phyloP scores from a whole-genome alignment of 1,284 basidiomycete species.

The Ceratobasidium sp. region DNA sequence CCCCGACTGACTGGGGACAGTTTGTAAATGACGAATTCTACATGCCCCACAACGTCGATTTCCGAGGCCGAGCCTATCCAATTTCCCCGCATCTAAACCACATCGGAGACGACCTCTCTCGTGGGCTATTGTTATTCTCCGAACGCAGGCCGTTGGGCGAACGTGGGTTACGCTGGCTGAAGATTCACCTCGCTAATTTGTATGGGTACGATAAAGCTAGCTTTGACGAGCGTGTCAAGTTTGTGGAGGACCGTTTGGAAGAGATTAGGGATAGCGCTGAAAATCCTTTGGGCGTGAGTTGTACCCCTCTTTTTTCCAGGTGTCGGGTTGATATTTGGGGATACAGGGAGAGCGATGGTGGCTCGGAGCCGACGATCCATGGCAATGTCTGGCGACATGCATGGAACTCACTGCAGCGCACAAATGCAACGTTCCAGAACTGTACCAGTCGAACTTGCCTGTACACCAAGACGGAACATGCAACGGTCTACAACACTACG shows the following conservation, averaged over 20 bases:
- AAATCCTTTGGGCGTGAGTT: constrained; percentile 75
- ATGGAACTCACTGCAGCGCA: constrained; percentile 83
- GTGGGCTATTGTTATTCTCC: constrained; percentile 86
- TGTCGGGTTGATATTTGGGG: neutral
- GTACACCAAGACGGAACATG: constrained; percentile 99
- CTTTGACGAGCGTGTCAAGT: constrained; percentile 87
- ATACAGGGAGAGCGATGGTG: constrained; percentile 78
- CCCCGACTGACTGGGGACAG: constrained; percentile 52
- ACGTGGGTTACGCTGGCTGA: constrained; percentile 82
- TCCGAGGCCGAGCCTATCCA: constrained; percentile 96
- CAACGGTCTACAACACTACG: constrained; percentile 98
- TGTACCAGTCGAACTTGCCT: constrained; percentile 78
- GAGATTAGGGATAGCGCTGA: constrained; percentile 85
- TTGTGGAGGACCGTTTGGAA: constrained; percentile 73
- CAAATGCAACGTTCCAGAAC: constrained; percentile 69
- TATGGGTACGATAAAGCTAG: constrained; percentile 95
- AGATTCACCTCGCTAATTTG: constrained; percentile 92
- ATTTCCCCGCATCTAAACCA: constrained; percentile 96
- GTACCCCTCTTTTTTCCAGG: neutral
- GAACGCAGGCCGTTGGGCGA: constrained; percentile 80
- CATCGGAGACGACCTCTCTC: constrained; percentile 92
- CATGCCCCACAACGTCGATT: constrained; percentile 97
- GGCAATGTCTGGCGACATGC: constrained; percentile 95
- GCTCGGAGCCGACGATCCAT: constrained; percentile 91
- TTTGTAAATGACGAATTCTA: constrained; percentile 88